Percentiles rank a stretch among this genome's conserved stretches.
Evolutionary conservation across 75 land plant genomes (phyloP).

Genomic region (Cupressus sempervirens): DNA sequence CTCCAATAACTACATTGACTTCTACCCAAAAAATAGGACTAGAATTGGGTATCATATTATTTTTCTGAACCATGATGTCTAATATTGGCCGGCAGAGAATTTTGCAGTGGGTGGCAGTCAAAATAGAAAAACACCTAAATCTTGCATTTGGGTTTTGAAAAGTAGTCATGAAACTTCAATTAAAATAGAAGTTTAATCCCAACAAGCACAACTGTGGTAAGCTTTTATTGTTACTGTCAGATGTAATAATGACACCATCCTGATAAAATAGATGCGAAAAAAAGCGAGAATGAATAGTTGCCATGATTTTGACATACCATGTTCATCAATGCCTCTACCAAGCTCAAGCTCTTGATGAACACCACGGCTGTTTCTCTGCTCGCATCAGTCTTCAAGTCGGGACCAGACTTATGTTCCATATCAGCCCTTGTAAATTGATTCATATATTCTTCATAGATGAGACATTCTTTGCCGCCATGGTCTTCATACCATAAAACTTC

Average conservation of each 20-base stretch:
- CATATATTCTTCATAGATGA: constrained; percentile 16
- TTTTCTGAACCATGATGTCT: neutral
- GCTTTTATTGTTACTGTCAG: neutral
- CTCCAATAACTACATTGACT: neutral
- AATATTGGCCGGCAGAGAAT: neutral
- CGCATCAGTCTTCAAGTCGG: constrained; percentile 38
- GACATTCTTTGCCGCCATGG: constrained; percentile 1
- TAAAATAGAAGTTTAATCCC: neutral
- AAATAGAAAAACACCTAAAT: neutral
- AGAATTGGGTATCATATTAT: neutral
- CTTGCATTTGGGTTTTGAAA: neutral
- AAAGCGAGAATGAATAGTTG: neutral
- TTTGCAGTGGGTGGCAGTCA: neutral
- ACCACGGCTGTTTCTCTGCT: constrained; percentile 47
- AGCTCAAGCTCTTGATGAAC: constrained; percentile 38
- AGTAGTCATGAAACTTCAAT: neutral
- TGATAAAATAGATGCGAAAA: neutral
- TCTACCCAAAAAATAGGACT: neutral
- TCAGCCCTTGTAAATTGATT: neutral
- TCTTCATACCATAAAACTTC: constrained; percentile 1
- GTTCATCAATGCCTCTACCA: constrained; percentile 60
- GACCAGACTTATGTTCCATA: constrained; percentile 15
- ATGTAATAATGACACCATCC: neutral
- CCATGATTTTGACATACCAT: constrained; percentile 20
- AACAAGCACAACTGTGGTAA: neutral